Evolutionary conservation across 2,329 filamentous ascomycete genomes (phyloP).

Genomic region (Mycosphaerella arachidis): DNA sequence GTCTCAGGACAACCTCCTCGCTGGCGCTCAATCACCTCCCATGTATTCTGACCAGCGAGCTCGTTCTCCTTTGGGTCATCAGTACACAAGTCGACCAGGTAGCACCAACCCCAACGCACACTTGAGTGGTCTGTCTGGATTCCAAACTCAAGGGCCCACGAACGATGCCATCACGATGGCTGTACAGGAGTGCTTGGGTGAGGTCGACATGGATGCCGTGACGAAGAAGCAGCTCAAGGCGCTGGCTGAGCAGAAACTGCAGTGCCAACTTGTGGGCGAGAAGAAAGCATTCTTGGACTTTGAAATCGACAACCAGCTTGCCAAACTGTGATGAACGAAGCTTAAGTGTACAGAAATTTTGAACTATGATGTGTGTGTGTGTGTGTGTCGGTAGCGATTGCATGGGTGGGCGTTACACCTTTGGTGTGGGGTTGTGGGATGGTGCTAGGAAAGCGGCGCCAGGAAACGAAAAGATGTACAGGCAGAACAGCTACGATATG

Average conservation of each 20-base stretch:
- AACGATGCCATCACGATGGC: constrained; percentile 78
- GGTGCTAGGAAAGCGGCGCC: not conserved
- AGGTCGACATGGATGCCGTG: constrained; percentile 92
- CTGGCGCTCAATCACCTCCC: constrained; percentile 32
- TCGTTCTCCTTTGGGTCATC: constrained; percentile 19
- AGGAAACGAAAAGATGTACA: not conserved
- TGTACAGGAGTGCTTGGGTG: constrained; percentile 73
- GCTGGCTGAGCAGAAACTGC: constrained; percentile 86
- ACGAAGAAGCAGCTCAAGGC: constrained; percentile 91
- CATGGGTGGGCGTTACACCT: not conserved
- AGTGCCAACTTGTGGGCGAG: constrained; percentile 82
- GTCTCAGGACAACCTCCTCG: constrained; percentile 32
- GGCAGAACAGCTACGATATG: not conserved
- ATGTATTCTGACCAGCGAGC: constrained; percentile 23
- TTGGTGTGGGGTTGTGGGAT: not conserved
- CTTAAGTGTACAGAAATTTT: not conserved
- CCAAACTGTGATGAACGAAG: constrained; percentile 33
- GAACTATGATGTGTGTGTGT: not conserved
- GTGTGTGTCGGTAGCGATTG: not conserved
- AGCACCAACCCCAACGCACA: constrained; percentile 25
- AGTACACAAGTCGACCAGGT: constrained; percentile 29
- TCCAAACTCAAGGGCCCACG: constrained; percentile 64
- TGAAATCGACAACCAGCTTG: constrained; percentile 88
- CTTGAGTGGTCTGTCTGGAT: constrained; percentile 46
- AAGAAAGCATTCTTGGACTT: constrained; percentile 84